Percentiles rank a stretch among this genome's conserved stretches.
Evolutionary conservation across 371 early-diverging fungal species (phyloP).

Genomic region (Mucor piriformis): DNA sequence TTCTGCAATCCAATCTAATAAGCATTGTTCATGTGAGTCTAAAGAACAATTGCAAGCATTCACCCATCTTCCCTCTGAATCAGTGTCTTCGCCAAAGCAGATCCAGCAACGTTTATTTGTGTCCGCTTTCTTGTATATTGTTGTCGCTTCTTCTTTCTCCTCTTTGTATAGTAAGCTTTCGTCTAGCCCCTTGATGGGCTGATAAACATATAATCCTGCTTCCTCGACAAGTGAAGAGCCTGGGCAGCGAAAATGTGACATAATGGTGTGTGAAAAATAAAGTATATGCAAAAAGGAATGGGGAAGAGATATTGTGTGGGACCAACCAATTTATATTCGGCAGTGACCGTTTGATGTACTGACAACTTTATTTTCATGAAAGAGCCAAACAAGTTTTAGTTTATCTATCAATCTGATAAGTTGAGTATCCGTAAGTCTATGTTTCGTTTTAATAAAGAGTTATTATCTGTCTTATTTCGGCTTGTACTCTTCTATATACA

Average conservation of each 20-base stretch:
- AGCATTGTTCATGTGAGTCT: slow-evolving; percentile 67
- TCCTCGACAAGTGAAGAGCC: slow-evolving; percentile 32
- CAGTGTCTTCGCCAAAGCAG: slow-evolving; percentile 62
- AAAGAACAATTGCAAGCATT: slow-evolving; percentile 71
- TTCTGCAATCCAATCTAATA: slow-evolving; percentile 71
- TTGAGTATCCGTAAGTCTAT: too few species aligned
- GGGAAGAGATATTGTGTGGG: background rate
- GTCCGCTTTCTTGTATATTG: background rate
- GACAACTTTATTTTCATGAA: too few species aligned
- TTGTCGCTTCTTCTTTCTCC: slow-evolving; percentile 1
- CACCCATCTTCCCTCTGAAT: slow-evolving; percentile 62
- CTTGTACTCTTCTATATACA: too few species aligned
- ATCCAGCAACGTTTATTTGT: slow-evolving; percentile 51
- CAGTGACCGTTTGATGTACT: background rate
- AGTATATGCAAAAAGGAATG: slow-evolving; percentile 2
- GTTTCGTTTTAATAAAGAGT: too few species aligned
- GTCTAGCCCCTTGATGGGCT: slow-evolving; percentile 14
- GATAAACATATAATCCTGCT: slow-evolving; percentile 30
- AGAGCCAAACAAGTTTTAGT: too few species aligned
- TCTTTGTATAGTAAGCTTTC: slow-evolving; percentile 13
- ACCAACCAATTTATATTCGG: background rate
- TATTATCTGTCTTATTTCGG: too few species aligned
- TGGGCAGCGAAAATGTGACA: slow-evolving; percentile 40
- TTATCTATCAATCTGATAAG: too few species aligned
- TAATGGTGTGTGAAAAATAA: slow-evolving; percentile 12